These are phyloP conservation scores for Pseudogymnoascus sp. DNA, from an alignment of 2,329 filamentous ascomycete species.

Conservation along the genomic window DNA sequence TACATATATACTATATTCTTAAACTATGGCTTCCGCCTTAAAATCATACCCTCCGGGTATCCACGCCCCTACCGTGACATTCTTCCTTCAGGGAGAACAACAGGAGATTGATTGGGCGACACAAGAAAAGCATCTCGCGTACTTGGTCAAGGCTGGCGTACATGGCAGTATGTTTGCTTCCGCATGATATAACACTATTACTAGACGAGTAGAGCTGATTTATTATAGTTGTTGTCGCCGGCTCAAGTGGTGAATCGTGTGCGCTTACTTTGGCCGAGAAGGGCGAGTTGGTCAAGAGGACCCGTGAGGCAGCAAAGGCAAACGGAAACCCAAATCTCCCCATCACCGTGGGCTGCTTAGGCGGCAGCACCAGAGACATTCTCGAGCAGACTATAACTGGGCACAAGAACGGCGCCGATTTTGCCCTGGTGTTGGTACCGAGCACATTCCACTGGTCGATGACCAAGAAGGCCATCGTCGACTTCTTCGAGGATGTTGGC, in stretches of 20 bases:
- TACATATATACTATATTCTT: slow-evolving; percentile 1
- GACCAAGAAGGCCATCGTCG: slow-evolving; percentile 42
- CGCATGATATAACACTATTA: not conserved
- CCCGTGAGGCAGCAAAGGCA: slow-evolving; percentile 31
- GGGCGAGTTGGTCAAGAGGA: slow-evolving; percentile 32
- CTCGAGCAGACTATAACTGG: slow-evolving; percentile 34
- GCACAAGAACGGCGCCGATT: slow-evolving; percentile 33
- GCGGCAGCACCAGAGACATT: slow-evolving; percentile 34
- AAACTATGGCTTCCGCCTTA: slow-evolving; percentile 27
- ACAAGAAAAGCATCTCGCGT: slow-evolving; percentile 70
- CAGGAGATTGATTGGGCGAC: slow-evolving; percentile 73
- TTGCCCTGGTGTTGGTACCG: slow-evolving; percentile 33
- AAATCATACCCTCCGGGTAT: slow-evolving; percentile 64
- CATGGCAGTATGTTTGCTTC: slow-evolving; percentile 8
- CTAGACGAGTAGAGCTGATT: slow-evolving; percentile 17
- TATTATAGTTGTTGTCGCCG: slow-evolving; percentile 74
- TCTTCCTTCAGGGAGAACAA: slow-evolving; percentile 66
- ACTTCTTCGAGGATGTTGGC: slow-evolving; percentile 44
- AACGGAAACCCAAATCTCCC: slow-evolving; percentile 27
- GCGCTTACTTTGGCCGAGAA: slow-evolving; percentile 36
- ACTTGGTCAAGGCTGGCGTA: slow-evolving; percentile 62
- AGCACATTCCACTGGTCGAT: slow-evolving; percentile 37
- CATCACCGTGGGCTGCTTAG: slow-evolving; percentile 36
- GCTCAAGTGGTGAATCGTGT: slow-evolving; percentile 41
- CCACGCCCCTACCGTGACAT: slow-evolving; percentile 80